phyloP scores from a whole-genome alignment of 208 protist species.

The Trypanosoma lewisi region DNA sequence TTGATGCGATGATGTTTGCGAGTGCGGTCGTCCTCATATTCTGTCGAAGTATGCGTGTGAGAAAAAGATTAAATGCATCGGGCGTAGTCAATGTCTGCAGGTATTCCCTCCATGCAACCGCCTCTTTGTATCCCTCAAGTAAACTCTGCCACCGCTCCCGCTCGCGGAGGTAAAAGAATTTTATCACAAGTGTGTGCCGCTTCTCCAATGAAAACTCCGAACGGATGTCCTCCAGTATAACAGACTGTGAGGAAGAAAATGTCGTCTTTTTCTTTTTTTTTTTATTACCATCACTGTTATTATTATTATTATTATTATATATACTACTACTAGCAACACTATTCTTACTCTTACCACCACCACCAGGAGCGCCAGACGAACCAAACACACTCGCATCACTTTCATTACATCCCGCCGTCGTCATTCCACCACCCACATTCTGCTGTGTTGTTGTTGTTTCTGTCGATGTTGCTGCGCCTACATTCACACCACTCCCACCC shows the following conservation, averaged over 20 bases:
- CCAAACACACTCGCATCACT: too few species aligned
- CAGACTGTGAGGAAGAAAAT: too few species aligned
- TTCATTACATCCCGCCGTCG: too few species aligned
- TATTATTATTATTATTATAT: too few species aligned
- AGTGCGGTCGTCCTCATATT: conserved; percentile 60
- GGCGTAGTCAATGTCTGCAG: conserved; percentile 56
- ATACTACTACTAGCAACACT: too few species aligned
- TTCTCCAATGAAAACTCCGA: neutral
- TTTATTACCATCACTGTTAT: too few species aligned
- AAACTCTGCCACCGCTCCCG: conserved; percentile 69
- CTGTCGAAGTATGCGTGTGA: conserved; percentile 77
- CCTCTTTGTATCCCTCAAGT: conserved; percentile 45
- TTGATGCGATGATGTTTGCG: conserved; percentile 35
- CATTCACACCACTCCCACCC: too few species aligned
- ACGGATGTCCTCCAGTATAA: neutral
- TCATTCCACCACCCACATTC: too few species aligned
- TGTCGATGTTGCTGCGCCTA: neutral
- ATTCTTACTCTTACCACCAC: too few species aligned
- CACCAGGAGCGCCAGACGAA: too few species aligned
- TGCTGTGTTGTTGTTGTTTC: neutral
- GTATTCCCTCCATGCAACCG: conserved; percentile 58
- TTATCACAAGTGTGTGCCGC: conserved; percentile 19
- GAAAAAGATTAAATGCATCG: conserved; percentile 68
- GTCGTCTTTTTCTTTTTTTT: too few species aligned
- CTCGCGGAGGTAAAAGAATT: conserved; percentile 62